Evolutionary conservation across 768 basidiomycete genomes (phyloP).

Genomic region (Tulasnella sp.): DNA sequence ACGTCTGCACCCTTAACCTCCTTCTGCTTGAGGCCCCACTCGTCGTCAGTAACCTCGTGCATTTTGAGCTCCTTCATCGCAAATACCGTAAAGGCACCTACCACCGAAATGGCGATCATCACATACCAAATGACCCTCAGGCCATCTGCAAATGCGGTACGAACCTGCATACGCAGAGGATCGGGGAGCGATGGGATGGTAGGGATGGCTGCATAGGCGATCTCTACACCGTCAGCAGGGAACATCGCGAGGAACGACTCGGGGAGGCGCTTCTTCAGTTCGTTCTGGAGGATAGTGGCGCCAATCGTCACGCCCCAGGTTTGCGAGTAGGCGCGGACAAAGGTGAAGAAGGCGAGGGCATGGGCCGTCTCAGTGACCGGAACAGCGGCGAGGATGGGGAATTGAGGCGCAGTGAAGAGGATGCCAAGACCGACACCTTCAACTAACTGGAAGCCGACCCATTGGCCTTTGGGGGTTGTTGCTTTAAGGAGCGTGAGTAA

Average conservation of each 20-base stretch:
- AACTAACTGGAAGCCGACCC: slow-evolving; percentile 15
- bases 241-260: slow-evolving; percentile 27
- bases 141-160: slow-evolving; percentile 33
- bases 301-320: slow-evolving; percentile 32
- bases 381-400: slow-evolving; percentile 25
- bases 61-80: slow-evolving; percentile 29
- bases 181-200: slow-evolving; percentile 29
- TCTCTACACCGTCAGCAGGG: slow-evolving; percentile 28
- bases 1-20: too few relatives aligned
- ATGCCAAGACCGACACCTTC: slow-evolving; percentile 8
- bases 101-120: slow-evolving; percentile 31
- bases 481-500: slow-evolving; percentile 23
- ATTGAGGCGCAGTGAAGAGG: slow-evolving; percentile 20
- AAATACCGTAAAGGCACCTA: slow-evolving; percentile 29
- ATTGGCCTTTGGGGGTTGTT: neutral
- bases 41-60: slow-evolving; percentile 25
- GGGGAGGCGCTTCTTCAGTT: slow-evolving; percentile 34
- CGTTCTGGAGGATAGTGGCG: slow-evolving; percentile 40
- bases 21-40: slow-evolving; percentile 26
- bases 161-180: slow-evolving; percentile 27
- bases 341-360: slow-evolving; percentile 18
- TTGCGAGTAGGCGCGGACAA: slow-evolving; percentile 25
- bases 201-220: slow-evolving; percentile 39
- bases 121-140: slow-evolving; percentile 34
- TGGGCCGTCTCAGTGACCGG: slow-evolving; percentile 17